phyloP scores from a whole-genome alignment of 352 stramenopile genomes.

The Ochromonadaceae sp. region DNA sequence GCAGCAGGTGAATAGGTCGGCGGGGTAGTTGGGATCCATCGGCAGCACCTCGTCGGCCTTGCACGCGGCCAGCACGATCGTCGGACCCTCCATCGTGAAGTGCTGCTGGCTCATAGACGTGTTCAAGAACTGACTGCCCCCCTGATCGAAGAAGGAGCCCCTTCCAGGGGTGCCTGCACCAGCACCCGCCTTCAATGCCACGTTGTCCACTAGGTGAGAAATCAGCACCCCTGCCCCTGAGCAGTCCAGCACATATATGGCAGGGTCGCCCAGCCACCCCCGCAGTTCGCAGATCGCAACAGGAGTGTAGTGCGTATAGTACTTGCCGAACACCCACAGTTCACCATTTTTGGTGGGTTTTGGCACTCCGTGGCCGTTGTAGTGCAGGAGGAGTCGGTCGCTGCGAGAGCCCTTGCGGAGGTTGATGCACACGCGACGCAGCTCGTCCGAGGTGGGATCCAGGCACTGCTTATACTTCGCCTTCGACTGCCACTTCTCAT shows the following conservation, averaged over 20 bases:
- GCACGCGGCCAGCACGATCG: slow-evolving; percentile 88
- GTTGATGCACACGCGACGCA: slow-evolving; percentile 74
- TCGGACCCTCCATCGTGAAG: neutral
- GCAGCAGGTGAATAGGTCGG: slow-evolving; percentile 98
- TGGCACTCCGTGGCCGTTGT: slow-evolving; percentile 98
- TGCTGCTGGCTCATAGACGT: neutral
- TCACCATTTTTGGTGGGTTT: slow-evolving; percentile 78
- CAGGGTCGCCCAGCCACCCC: slow-evolving; percentile 69
- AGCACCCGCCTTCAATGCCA: neutral
- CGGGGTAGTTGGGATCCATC: slow-evolving; percentile 86
- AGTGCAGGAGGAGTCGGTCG: slow-evolving; percentile 94
- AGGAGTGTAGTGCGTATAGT: slow-evolving; percentile 98
- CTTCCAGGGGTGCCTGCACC: no score
- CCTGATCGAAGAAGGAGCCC: no score
- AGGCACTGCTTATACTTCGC: slow-evolving; percentile 79
- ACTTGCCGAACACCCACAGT: slow-evolving; percentile 93
- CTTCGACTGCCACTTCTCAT: slow-evolving; percentile 80
- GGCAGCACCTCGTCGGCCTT: slow-evolving; percentile 81
- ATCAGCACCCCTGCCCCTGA: slow-evolving; percentile 83
- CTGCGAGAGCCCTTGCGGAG: slow-evolving; percentile 72
- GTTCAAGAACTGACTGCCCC: neutral
- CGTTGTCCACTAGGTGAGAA: slow-evolving; percentile 62
- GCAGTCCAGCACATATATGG: slow-evolving; percentile 97
- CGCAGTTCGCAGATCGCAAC: slow-evolving; percentile 84
- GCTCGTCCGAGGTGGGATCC: slow-evolving; percentile 91